Conservation (phyloP, 1,139 yeast genomes). For the Candida sp. region DNA sequence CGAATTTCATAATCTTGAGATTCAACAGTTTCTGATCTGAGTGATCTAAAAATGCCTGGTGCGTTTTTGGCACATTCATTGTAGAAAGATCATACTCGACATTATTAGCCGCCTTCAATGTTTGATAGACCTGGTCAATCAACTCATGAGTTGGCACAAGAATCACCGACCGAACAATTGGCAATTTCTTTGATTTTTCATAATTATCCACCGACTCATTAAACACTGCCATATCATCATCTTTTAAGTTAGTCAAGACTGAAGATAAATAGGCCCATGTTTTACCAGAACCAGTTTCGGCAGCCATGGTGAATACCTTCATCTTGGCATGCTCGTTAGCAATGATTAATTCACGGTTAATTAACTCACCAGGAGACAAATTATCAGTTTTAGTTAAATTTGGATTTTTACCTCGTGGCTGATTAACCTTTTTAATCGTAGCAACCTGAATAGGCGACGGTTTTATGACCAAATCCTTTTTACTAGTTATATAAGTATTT, state of each 20-base stretch:
- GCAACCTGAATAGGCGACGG: slow-evolving; percentile 47
- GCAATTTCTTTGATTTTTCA: slow-evolving; percentile 23
- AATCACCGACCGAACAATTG: slow-evolving; percentile 64
- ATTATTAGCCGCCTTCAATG: slow-evolving; percentile 40
- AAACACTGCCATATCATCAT: slow-evolving; percentile 40
- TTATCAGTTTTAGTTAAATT: slow-evolving; percentile 20
- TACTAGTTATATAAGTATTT: slow-evolving; percentile 29
- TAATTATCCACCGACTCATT: slow-evolving; percentile 25
- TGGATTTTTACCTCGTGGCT: slow-evolving; percentile 22
- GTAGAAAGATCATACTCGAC: slow-evolving; percentile 18
- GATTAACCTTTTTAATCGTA: slow-evolving; percentile 41
- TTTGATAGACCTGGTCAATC: slow-evolving; percentile 70
- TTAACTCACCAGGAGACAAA: slow-evolving; percentile 14
- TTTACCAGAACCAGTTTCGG: slow-evolving; percentile 97
- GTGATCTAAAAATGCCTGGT: slow-evolving; percentile 18
- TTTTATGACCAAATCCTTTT: slow-evolving; percentile 27
- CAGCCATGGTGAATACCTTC: slow-evolving; percentile 78
- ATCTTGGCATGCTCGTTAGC: slow-evolving; percentile 36
- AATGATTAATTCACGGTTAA: slow-evolving; percentile 24
- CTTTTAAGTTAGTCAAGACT: slow-evolving; percentile 61
- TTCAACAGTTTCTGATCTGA: slow-evolving; percentile 30
- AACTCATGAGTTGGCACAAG: slow-evolving; percentile 88
- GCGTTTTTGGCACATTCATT: slow-evolving; percentile 13
- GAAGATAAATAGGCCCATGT: slow-evolving; percentile 90
- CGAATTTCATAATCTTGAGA: slow-evolving; percentile 58